Evolutionary conservation across 192 early-diverging fungal genomes (phyloP).

Genomic region (Chytriomyces sp.): DNA sequence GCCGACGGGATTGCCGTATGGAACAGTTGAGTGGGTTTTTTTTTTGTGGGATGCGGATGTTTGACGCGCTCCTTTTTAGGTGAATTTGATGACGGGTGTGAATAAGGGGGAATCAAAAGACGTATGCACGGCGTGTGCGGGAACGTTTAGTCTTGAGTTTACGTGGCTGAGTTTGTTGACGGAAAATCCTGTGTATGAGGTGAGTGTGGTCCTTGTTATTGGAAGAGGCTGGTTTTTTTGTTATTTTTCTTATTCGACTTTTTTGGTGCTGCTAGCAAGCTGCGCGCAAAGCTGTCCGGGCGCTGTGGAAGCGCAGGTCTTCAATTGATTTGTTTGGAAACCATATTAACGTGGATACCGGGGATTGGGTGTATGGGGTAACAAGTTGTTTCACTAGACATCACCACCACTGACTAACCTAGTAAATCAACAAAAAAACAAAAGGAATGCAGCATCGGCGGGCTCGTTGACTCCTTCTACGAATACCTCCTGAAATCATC

Average conservation of each 20-base stretch:
- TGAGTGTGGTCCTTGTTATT: conserved; percentile 29
- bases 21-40: conserved; percentile 20
- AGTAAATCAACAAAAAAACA: neutral
- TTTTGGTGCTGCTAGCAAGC: conserved; percentile 1
- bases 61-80: conserved; percentile 19
- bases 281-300: conserved; percentile 61
- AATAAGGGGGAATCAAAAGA: conserved; percentile 60
- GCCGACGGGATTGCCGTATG: conserved; percentile 75
- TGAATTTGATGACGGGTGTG: conserved; percentile 75
- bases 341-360: conserved; percentile 40
- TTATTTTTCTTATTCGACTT: neutral
- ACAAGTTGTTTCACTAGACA: too few species aligned
- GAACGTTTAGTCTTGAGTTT: conserved; percentile 85
- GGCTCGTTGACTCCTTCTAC: conserved; percentile 42
- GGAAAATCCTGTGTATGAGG: conserved; percentile 77
- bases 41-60: neutral
- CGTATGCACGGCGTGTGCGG: conserved; percentile 80
- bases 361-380: conserved; percentile 37
- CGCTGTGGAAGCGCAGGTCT: conserved; percentile 74
- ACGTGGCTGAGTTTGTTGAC: conserved; percentile 82
- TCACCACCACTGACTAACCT: neutral
- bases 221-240: neutral
- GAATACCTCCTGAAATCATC: conserved; percentile 45
- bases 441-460: conserved; percentile 38
- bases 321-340: conserved; percentile 77